Base-by-base conservation (phyloP, 164 flowering plant species). In the Malania oleifera region DNA sequence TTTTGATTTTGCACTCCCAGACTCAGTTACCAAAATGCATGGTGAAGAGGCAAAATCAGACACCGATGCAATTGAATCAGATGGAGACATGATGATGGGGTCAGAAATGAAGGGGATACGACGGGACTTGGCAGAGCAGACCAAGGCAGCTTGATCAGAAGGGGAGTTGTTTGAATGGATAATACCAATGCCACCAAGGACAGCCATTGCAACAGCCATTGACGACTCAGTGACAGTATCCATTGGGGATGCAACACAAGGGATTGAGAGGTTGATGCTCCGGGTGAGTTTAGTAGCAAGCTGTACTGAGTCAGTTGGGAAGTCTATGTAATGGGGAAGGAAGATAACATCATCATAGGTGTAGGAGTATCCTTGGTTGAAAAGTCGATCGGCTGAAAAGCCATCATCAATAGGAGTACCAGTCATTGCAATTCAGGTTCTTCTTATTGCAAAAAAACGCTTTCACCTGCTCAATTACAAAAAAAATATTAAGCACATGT, bases 291-390 rank as follows among this genome's bases (percentile, higher is more conserved):
- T 76, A 27, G 96, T 75, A 56, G 73, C 18, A 40, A 92, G 81
- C 9, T 71, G 52, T 52, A 92, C 97, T 3, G 86, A 61, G 20
- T 92, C 98, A 18, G 88, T 70, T 0, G 96, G 82, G 75, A 92
- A 92, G 65, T 87, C 96, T 54, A 92, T 92, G 82, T 81, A 92
- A 68, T 75, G 79, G 15, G 98, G 98, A 35, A 84, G 96, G 65
- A 92, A 78, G 67, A 92, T 92, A 10, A 92, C 85, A 62, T 92
- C 98, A 18, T 92, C 95, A 60, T 92, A 92, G n/a, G 97, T 89
- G 71, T 89, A 87, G 9, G 93, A 89, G 66, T 59, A 82, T 17
- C 96, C 96, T 54, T 77, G 93, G 58, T 50, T 76, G 82, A 92
- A 89, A 22, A 89, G 82, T 35, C 61, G 71, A 4, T 59, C 62